Conservation (phyloP, 2,329 filamentous ascomycete species). For the Phyllosticta citribraziliensis region DNA sequence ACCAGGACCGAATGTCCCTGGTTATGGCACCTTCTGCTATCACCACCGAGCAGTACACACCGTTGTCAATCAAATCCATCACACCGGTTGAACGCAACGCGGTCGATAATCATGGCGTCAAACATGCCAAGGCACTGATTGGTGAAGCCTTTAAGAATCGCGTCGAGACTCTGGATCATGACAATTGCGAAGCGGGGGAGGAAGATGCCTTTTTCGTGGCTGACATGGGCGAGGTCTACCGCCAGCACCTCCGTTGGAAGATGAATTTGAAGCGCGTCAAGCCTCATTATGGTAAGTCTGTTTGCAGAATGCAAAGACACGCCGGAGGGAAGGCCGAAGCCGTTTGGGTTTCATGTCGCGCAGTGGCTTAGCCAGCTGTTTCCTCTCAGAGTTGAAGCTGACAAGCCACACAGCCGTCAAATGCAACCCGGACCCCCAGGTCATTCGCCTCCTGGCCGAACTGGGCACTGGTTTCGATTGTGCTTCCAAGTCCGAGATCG, state of each 20-base stretch:
- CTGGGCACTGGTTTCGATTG: conserved; percentile 96
- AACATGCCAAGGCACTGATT: conserved; percentile 66
- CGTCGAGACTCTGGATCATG: conserved; percentile 73
- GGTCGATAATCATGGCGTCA: conserved; percentile 34
- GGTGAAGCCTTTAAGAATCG: conserved; percentile 78
- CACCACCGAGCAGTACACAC: conserved; percentile 33
- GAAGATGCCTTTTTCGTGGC: conserved; percentile 98
- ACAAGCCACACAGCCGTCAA: conserved; percentile 64
- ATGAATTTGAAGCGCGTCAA: conserved; percentile 83
- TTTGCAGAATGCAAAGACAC: background rate
- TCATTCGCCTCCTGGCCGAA: conserved; percentile 76
- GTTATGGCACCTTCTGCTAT: conserved; percentile 65
- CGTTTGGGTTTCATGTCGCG: too few relatives aligned
- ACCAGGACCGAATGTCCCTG: conserved; percentile 33
- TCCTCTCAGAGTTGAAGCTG: conserved; percentile 13
- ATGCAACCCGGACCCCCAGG: conserved; percentile 89
- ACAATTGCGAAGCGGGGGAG: conserved; percentile 80
- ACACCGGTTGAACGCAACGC: conserved; percentile 8
- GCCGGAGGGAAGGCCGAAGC: too few relatives aligned
- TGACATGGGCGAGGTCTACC: conserved; percentile 96
- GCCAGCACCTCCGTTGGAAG: conserved; percentile 98
- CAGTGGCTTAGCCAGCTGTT: too few relatives aligned
- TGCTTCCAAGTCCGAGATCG: conserved; percentile 94
- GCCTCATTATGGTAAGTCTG: conserved; percentile 78
- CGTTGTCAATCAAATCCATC: conserved; percentile 28